Evolutionary conservation across 2,329 filamentous ascomycete genomes (phyloP), one percentile per base, ranked within the genome.

Genomic region (Neospermospora avenae): DNA sequence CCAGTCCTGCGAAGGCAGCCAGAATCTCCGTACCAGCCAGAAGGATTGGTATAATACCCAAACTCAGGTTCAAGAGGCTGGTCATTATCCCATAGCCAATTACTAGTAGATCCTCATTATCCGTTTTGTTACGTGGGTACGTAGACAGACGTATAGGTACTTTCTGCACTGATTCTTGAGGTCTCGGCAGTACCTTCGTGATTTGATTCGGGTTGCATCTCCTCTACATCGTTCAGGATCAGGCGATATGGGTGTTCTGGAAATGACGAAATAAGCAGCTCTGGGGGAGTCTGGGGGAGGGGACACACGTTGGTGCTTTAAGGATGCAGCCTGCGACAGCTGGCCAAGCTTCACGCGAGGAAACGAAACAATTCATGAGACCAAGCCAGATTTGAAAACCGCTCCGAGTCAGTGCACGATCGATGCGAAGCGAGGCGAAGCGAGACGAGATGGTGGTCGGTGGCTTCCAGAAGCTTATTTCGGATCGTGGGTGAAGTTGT

Each of bases 41-140:
- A 16, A 55, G 8, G 11, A 55, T 42, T 14, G 51, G 57, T 14
- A 42, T 28, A 28, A 59, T 7, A 13, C 31, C 41, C 11, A 54
- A 20, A 28, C 57, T 59, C 1, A 55, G 5, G 13, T 55, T 55
- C 31, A 49, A 16, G 5, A 49, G 20, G 20, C 49, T 55, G 6
- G 42, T 55, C 31, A 39, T 45, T 8, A 59, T 49, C 4, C 57
- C 51, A 34, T 55, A 55, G 16, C 57, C 57, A 67, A 48, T 48
- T 8, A 57, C 42, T 39, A 48, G 11, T 8, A 48, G 37, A 25
- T 44, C 53, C 22, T 55, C 53, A 18, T 55, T 55, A 18, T 13
- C 28, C n/a, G 8, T n/a, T 35, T n/a, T 3, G 11, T 4, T 24
- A 8, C 7, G 31, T 8, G n/a, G 16, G 22, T 28, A 11, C 7